These are phyloP conservation scores for Pichia kudriavzevii DNA, from an alignment of 1,139 yeast species.

Conservation along the genomic window DNA sequence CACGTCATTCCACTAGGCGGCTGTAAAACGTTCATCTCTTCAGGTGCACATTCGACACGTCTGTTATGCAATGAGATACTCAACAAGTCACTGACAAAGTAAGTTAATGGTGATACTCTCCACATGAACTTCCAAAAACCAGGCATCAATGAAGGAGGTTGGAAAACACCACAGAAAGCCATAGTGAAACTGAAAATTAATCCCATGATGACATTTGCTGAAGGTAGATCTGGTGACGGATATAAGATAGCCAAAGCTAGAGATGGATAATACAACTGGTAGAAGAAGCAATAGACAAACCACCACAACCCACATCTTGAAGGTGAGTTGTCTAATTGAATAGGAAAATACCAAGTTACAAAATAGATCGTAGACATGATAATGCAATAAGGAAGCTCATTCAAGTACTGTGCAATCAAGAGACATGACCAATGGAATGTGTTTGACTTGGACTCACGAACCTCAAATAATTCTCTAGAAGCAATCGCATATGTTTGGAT, in stretches of 20 bases:
- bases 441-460: slow-evolving; percentile 55
- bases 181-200: slow-evolving; percentile 46
- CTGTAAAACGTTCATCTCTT: slow-evolving; percentile 42
- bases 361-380: slow-evolving; percentile 45
- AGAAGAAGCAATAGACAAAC: slow-evolving; percentile 44
- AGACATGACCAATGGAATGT: slow-evolving; percentile 61
- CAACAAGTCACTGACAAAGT: slow-evolving; percentile 51
- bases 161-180: slow-evolving; percentile 57
- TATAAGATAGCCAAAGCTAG: slow-evolving; percentile 47
- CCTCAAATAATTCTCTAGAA: slow-evolving; percentile 51
- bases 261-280: slow-evolving; percentile 47
- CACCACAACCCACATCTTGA: slow-evolving; percentile 45
- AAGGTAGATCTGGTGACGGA: slow-evolving; percentile 50
- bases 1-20: slow-evolving; percentile 57
- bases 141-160: slow-evolving; percentile 48
- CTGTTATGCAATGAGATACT: slow-evolving; percentile 45
- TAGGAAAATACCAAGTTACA: slow-evolving; percentile 50
- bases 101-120: slow-evolving; percentile 61
- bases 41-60: slow-evolving; percentile 41
- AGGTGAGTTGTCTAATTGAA: slow-evolving; percentile 37
- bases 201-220: slow-evolving; percentile 50
- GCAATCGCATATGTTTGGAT: slow-evolving; percentile 48
- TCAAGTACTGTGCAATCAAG: slow-evolving; percentile 42
- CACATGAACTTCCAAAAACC: slow-evolving; percentile 69
- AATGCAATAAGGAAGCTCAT: slow-evolving; percentile 51